Base-by-base conservation (phyloP, 192 early-diverging fungal species). In the Mortierella alpina region DNA sequence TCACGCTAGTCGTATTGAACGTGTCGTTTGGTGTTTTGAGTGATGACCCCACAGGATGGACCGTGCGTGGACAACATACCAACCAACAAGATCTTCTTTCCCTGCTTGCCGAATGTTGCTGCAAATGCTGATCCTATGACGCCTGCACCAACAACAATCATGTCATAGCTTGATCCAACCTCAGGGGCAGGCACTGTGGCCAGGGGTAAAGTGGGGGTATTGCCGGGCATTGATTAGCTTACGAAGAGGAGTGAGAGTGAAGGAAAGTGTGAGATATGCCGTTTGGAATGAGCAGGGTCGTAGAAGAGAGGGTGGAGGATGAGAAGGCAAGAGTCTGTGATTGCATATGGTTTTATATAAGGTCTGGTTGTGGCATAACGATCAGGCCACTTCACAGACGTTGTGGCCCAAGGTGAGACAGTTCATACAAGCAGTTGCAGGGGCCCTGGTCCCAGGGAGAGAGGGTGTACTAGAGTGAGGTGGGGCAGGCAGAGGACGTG, bases 101-200 rank as follows among this genome's bases (percentile, higher is more conserved):
- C 60, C 53, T 72, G 70, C 15, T 63, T 72, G 52, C 70, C 70
- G 42, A 72, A 64, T 15, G 70, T 72, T 15, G 62, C 54, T 5
- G 61, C 54, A 20, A 72, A 72, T 39, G 70, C 61, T 4, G 70
- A 54, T 47, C 70, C 70, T 7, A 72, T 41, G 22, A 72, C 62
- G 50, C 70, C 70, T 49, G 61, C 70, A 17, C 70, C 70, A 39
- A 72, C 48, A 31, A 72, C 62, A 53, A 72, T 72, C 22, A 72
- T 52, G 31, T 72, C 70, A 12, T 49, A 72, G 40, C 20, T 39
- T 7, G 70, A 72, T 14, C 62, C 70, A 49, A 31, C 42, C 44
- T 63, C 49, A 53, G 70, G 70, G 22, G 64, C 39, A 22, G 70
- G 70, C 9, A 22, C 18, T 23, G 70, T 64, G 5, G 70, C 62